Percentiles rank a stretch among this genome's conserved stretches.
Conservation (phyloP, 305 asterid genomes). For the Fraxinus sp. region DNA sequence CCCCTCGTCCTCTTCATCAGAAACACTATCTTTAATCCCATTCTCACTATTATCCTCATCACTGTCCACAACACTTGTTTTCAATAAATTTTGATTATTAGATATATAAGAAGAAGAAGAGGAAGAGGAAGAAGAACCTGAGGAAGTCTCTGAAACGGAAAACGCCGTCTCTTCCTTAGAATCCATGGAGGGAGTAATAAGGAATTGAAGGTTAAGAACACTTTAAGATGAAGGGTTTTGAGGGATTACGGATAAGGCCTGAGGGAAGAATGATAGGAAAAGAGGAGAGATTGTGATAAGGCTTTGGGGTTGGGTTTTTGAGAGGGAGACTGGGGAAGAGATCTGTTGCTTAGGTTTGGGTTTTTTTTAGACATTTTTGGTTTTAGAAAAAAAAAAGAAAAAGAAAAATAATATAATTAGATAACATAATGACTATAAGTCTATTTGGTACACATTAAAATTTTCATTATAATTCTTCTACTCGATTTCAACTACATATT, state of each 20-base stretch:
- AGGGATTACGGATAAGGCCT: slow-evolving; percentile 32
- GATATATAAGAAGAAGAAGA: slow-evolving; percentile 11
- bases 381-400: no score
- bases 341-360: not conserved
- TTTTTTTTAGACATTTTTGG: not conserved
- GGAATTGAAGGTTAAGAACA: not conserved
- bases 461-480: no score
- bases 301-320: slow-evolving; percentile 18
- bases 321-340: slow-evolving; percentile 21
- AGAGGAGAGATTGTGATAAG: slow-evolving; percentile 33
- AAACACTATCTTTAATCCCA: slow-evolving; percentile 23
- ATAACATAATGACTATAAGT: not conserved
- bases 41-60: slow-evolving; percentile 8
- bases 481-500: no score
- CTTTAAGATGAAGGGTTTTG: slow-evolving; percentile 20
- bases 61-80: slow-evolving; percentile 17
- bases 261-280: slow-evolving; percentile 16
- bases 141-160: slow-evolving; percentile 24
- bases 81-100: slow-evolving; percentile 26
- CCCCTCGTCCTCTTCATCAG: slow-evolving; percentile 44
- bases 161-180: slow-evolving; percentile 42
- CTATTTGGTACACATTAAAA: no score
- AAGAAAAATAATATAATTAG: not conserved
- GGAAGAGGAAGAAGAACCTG: slow-evolving; percentile 38
- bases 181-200: slow-evolving; percentile 37